These are phyloP conservation scores for Phytophthora ramorum DNA, from an alignment of 352 stramenopile species.

Conservation along the genomic window DNA sequence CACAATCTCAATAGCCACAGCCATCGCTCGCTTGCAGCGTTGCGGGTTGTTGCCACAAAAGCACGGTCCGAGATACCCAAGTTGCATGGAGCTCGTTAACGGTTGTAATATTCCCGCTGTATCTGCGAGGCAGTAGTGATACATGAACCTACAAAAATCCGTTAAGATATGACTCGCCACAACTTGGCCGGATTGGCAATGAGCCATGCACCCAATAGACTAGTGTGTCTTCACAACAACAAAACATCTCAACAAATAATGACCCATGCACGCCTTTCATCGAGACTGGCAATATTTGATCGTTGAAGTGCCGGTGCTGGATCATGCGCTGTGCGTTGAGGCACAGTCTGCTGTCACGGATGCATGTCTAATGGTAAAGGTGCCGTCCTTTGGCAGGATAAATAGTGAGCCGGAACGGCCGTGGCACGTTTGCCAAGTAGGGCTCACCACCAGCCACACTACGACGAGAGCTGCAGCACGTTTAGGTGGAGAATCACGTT, in stretches of 20 bases:
- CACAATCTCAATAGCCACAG: neutral
- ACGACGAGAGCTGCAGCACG: neutral
- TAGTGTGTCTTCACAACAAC: too few species aligned
- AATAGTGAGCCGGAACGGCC: constrained; percentile 1
- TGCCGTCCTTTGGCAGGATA: neutral
- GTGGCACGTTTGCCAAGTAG: neutral
- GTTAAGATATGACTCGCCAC: too few species aligned
- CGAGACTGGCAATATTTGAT: constrained; percentile 56
- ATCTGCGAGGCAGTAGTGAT: too few species aligned
- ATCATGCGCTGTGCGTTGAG: neutral
- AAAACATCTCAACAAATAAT: constrained; percentile 33
- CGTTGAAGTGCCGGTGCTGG: neutral
- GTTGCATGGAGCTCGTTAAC: too few species aligned
- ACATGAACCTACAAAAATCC: too few species aligned
- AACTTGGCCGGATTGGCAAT: too few species aligned
- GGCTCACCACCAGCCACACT: too few species aligned
- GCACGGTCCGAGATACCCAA: neutral
- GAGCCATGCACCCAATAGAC: too few species aligned
- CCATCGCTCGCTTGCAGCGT: too few species aligned
- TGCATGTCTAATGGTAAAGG: neutral
- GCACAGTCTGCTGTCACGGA: neutral
- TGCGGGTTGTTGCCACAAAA: neutral
- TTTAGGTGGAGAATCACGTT: constrained; percentile 12
- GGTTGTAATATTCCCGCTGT: too few species aligned
- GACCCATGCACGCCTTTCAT: constrained; percentile 66